Evolutionary conservation across 257 asterid genomes (phyloP).

Genomic region (Penstemon newberryi): DNA sequence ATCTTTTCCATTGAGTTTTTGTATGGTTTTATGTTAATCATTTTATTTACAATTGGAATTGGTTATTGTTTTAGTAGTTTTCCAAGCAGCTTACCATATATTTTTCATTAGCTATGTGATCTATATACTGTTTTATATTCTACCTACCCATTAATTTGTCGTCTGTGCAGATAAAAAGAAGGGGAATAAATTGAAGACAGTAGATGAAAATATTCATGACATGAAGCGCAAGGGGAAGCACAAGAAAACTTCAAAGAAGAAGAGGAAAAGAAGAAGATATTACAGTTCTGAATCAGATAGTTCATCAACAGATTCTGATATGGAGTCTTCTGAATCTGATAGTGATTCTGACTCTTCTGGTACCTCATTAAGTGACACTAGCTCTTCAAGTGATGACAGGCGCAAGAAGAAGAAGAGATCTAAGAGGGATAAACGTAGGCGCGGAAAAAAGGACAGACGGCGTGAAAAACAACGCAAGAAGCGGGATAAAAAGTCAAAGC

Average conservation of each 20-base stretch:
- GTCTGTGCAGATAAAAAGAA: constrained; percentile 47
- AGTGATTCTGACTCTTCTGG: constrained; percentile 63
- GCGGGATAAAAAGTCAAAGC: constrained; percentile 77
- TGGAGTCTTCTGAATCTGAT: constrained; percentile 80
- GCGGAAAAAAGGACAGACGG: constrained; percentile 64
- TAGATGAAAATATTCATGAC: constrained; percentile 48
- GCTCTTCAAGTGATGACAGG: constrained; percentile 80
- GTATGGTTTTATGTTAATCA: no score
- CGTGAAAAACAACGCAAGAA: constrained; percentile 79
- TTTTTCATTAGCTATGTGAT: constrained; percentile 13
- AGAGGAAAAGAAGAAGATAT: constrained; percentile 74
- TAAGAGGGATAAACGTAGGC: constrained; percentile 68
- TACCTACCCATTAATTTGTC: constrained; percentile 18
- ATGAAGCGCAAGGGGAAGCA: constrained; percentile 66
- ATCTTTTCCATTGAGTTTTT: no score
- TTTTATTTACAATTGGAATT: no score
- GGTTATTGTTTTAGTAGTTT: neutral
- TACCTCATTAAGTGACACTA: constrained; percentile 73
- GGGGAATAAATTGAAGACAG: constrained; percentile 44
- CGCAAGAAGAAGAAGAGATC: constrained; percentile 88
- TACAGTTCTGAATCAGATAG: constrained; percentile 86
- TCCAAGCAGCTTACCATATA: neutral
- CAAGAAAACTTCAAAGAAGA: constrained; percentile 72
- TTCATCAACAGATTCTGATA: constrained; percentile 58
- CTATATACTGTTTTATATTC: constrained; percentile 2